Percentiles rank a stretch among this genome's conserved stretches.
phyloP scores from a whole-genome alignment of 2,329 filamentous ascomycete species.

The Cercospora zeina region DNA sequence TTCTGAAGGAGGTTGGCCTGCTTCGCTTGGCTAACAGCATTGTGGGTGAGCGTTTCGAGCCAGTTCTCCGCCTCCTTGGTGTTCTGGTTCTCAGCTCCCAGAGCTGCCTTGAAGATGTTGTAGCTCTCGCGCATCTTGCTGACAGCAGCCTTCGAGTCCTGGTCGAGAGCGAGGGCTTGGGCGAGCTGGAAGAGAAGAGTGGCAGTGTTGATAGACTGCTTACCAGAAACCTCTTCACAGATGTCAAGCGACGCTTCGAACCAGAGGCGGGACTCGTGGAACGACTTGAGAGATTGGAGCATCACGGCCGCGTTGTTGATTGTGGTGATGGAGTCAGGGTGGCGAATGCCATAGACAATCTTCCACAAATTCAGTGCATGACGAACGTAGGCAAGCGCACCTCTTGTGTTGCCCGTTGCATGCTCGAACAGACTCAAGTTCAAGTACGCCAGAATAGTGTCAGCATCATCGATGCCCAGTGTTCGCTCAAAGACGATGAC shows the following conservation, averaged over 20 bases:
- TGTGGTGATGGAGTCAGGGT: conserved; percentile 97
- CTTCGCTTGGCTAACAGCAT: conserved; percentile 90
- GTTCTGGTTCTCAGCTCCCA: conserved; percentile 90
- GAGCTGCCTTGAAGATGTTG: conserved; percentile 85
- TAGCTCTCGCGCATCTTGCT: conserved; percentile 94
- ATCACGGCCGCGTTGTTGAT: conserved; percentile 99
- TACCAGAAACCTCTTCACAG: conserved; percentile 86
- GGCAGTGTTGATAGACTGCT: conserved; percentile 86
- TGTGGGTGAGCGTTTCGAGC: conserved; percentile 94
- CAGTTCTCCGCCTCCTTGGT: conserved; percentile 97
- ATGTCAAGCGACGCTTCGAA: conserved; percentile 90
- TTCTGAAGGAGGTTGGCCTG: conserved; percentile 60
- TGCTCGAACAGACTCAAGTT: conserved; percentile 95
- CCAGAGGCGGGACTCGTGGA: conserved; percentile 92
- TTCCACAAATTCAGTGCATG: conserved; percentile 96
- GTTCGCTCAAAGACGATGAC: conserved; percentile 95
- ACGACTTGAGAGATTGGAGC: conserved; percentile 93
- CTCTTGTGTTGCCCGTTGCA: conserved; percentile 83
- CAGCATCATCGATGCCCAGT: conserved; percentile 85
- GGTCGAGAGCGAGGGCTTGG: conserved; percentile 91
- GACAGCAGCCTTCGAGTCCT: conserved; percentile 88
- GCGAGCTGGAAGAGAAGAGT: conserved; percentile 96
- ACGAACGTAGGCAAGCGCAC: conserved; percentile 82
- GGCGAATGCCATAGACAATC: conserved; percentile 87
- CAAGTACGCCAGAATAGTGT: conserved; percentile 92